Evolutionary conservation across 2,329 filamentous ascomycete genomes (phyloP).

Genomic region (Pseudogymnoascus sp.): DNA sequence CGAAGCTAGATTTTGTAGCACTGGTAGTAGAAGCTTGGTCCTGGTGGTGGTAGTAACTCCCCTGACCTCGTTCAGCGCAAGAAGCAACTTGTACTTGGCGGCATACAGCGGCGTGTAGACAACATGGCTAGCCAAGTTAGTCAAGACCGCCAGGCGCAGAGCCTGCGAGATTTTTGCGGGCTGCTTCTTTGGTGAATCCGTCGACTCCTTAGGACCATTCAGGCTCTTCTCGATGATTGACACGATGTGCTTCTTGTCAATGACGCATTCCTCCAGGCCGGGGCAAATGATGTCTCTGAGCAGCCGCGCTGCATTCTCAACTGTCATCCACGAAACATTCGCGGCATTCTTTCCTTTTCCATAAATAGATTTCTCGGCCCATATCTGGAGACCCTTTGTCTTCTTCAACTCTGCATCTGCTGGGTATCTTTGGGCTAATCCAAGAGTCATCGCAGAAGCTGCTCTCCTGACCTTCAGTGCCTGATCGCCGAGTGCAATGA

Average conservation of each 20-base stretch:
- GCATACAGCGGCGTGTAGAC: constrained; percentile 57
- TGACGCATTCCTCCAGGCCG: constrained; percentile 72
- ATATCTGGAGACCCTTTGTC: constrained; percentile 32
- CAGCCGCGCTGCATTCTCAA: constrained; percentile 50
- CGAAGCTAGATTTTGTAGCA: constrained; percentile 60
- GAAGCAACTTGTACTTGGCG: constrained; percentile 65
- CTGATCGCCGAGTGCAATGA: constrained; percentile 65
- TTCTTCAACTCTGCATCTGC: constrained; percentile 34
- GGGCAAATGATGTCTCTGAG: constrained; percentile 61
- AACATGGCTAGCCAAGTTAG: constrained; percentile 66
- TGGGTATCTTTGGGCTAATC: constrained; percentile 43
- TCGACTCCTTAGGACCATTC: constrained; percentile 41
- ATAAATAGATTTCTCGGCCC: constrained; percentile 60
- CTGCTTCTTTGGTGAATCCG: constrained; percentile 36
- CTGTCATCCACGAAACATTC: constrained; percentile 46
- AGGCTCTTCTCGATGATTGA: constrained; percentile 53
- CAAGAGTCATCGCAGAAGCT: constrained; percentile 57
- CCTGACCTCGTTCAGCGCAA: constrained; percentile 63
- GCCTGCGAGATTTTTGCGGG: constrained; percentile 42
- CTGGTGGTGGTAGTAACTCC: constrained; percentile 60
- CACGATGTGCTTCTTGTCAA: constrained; percentile 65
- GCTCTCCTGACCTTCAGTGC: constrained; percentile 69
- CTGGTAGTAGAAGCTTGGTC: constrained; percentile 66
- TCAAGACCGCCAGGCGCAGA: constrained; percentile 54
- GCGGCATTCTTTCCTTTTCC: constrained; percentile 41